Evolutionary conservation across 192 early-diverging fungal species (phyloP).

Genomic region (Backusella parvicylindrica): DNA sequence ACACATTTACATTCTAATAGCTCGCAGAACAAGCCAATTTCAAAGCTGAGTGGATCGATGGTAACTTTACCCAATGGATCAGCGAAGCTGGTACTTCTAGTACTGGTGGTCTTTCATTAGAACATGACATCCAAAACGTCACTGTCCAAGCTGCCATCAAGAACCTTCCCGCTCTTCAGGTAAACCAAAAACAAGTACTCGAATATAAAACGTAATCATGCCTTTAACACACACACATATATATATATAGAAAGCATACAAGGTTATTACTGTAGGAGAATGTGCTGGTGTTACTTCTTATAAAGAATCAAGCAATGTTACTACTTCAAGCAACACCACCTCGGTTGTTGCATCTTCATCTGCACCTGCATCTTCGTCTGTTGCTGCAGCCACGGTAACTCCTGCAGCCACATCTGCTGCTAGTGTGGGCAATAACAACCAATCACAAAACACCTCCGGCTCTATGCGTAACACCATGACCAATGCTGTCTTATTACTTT

Average conservation of each 20-base stretch:
- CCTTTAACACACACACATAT: too few relatives aligned
- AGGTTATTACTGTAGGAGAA: conserved; percentile 25
- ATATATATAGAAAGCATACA: conserved; percentile 27
- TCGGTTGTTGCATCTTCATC: conserved; percentile 1
- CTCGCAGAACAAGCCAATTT: conserved; percentile 24
- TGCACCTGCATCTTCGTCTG: neutral
- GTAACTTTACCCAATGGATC: conserved; percentile 41
- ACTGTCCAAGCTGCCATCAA: conserved; percentile 45
- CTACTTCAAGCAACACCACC: neutral
- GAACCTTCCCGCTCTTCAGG: conserved; percentile 34
- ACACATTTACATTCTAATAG: neutral
- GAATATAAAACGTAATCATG: too few relatives aligned
- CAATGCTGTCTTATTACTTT: neutral
- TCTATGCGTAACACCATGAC: neutral
- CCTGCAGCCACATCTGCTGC: conserved; percentile 12
- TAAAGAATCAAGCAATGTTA: conserved; percentile 17
- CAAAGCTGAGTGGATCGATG: conserved; percentile 32
- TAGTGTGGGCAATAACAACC: neutral
- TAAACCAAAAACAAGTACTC: neutral
- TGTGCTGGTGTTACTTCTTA: conserved; percentile 23
- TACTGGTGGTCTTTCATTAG: conserved; percentile 43
- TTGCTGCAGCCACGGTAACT: neutral
- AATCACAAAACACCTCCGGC: neutral
- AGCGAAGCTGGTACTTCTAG: conserved; percentile 34
- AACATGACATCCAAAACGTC: conserved; percentile 48